Evolutionary conservation across 1,284 basidiomycete genomes (phyloP), one percentile per base, ranked within the genome.

Genomic region (Boletus smithii): DNA sequence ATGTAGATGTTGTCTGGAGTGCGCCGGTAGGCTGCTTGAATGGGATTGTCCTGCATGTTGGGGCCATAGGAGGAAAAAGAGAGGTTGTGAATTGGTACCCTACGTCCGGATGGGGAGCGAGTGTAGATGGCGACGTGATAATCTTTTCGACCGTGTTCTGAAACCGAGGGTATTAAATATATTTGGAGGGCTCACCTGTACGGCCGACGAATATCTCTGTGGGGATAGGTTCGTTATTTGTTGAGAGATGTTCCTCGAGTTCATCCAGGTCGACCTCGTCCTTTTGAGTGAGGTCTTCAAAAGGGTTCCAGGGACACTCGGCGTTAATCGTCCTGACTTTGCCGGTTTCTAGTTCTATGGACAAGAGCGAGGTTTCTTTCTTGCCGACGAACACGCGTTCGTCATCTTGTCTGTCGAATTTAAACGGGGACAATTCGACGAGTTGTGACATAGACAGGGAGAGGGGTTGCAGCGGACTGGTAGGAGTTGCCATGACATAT

Each of bases 391-490:
- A 95, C 13, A 91, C 75, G 34, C 86, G 77, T 10, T 71, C 68
- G 55, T 82, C 76, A 3, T 83, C 78, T 42, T 84, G 83, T 10
- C 79, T 80, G 13, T 80, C 70, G 50, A 91, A 88, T 32, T 77
- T 85, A 63, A 91, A 93, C 0, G 92, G 91, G 2, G 89, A 91
- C 67, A 91, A 74, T 53, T 92, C 86, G 51, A 95, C 91, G 29
- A 95, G 77, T 65, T 95, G 87, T 0, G 88, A 73, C 79, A 95
- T 85, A 24, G 88, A 82, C 53, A 93, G 80, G 0, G 91, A 89
- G 48, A 95, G 83, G 34, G 88, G 87, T 59, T 92, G 85, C 38
- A 89, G 73, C 1, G 87, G 79, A 37, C 77, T 77, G 14, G 75
- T 73, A 0, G 81, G 77, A 0, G 80, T 77, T 4, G 81, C 70